Base-by-base conservation (phyloP, 2,329 filamentous ascomycete species). In the Aspergillus candidus region DNA sequence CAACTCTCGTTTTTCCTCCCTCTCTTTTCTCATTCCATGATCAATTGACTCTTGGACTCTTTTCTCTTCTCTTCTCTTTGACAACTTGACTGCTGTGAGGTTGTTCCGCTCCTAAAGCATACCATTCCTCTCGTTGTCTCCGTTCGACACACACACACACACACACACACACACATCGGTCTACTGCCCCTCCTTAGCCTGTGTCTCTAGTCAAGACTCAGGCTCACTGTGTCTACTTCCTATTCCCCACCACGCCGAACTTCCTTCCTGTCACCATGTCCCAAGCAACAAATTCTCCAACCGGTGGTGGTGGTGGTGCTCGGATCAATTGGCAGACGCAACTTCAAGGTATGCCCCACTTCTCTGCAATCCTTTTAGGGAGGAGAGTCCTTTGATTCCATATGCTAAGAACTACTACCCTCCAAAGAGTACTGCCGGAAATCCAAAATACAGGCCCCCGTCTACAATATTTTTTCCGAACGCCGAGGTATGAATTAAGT, bases 391-490 rank as follows among this genome's bases (percentile, higher is more conserved):
- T 35, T 31, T 52, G 22, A 27, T 8, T 27, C 22, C 33, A 52
- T 44, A 37, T 43, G 45, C 48, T 47, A 45, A 38, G 48, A 40
- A 50, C 42, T 51, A 37, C 41, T 18, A 53, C 15, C 15, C 38
- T n/a, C 42, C 36, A 35, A 54, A 85, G 82, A 77, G 44, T 72
- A 76, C 51, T 86, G 82, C 62, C 74, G 71, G 44, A 70, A 72
- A 48, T 70, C 70, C 43, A 74, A 79, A 48, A 60, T 79, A 33
- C 64, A 69, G 35, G 65, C 71, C 38, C 83, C 83, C 6, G 68
- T 78, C 41, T 89, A 83, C 63, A 80, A 83, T 60, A 80, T 86
- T 55, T 77, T 86, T 40, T 88, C 85, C 56, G 85, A 88, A 66
- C 79, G 83, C 62, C 77, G 84, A 77, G 84, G 84, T 86, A 74